phyloP scores from a whole-genome alignment of 768 basidiomycete species.

The Suillus lakei region DNA sequence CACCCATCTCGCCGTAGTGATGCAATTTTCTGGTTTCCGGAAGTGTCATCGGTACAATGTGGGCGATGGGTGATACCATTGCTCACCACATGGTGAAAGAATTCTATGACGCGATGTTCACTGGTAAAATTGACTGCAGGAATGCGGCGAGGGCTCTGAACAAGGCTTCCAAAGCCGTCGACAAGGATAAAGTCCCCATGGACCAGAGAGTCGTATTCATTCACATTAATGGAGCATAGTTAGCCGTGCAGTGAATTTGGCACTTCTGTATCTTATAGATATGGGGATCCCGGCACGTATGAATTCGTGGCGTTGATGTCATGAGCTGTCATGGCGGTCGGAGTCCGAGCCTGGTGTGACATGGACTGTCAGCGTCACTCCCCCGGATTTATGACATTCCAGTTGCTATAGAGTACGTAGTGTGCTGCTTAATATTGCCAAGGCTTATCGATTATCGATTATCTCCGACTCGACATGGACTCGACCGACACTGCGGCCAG shows the following conservation, averaged over 20 bases:
- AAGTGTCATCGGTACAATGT: constrained; percentile 41
- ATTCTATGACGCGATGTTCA: constrained; percentile 27
- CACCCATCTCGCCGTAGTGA: constrained; percentile 39
- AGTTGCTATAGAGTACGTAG: no score
- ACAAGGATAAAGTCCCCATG: constrained; percentile 23
- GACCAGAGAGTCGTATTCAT: constrained; percentile 34
- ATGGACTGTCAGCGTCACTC: no score
- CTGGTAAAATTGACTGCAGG: constrained; percentile 15
- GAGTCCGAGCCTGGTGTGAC: no score
- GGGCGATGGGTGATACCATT: constrained; percentile 34
- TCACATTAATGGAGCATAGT: constrained; percentile 28
- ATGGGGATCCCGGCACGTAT: not conserved
- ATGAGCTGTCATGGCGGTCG: no score
- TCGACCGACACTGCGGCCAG: no score
- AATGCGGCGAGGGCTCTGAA: constrained; percentile 25
- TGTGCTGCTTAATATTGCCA: no score
- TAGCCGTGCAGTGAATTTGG: not conserved
- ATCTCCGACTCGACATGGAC: no score
- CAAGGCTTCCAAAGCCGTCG: constrained; percentile 24
- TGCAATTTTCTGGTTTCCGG: constrained; percentile 41
- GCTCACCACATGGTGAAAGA: constrained; percentile 22
- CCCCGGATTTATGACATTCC: no score
- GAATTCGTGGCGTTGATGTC: not conserved
- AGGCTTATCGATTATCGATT: no score
- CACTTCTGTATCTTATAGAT: not conserved